Evolutionary conservation across 139 green algal species (phyloP).

Genomic region (Chlamydomonas sphaeroides): DNA sequence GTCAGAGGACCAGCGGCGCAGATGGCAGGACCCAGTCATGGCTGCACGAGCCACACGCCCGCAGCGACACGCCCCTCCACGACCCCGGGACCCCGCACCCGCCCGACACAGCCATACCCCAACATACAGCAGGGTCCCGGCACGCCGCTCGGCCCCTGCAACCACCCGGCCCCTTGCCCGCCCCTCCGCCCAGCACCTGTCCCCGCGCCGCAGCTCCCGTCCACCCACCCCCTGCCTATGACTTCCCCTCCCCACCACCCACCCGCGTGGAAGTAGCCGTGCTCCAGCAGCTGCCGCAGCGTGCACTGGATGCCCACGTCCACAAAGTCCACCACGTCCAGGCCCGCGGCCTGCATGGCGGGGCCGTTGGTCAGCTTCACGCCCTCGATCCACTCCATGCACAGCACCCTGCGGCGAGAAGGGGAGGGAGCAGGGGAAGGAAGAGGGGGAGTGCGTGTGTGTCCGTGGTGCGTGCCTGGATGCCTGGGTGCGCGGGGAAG

Average conservation of each 20-base stretch:
- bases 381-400: constrained; percentile 99
- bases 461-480: too few relatives aligned
- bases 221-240: constrained; percentile 50
- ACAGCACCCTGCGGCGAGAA: constrained; percentile 73
- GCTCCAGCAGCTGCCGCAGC: constrained; percentile 88
- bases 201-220: neutral
- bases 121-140: too few relatives aligned
- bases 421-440: constrained; percentile 44
- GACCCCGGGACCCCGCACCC: too few relatives aligned
- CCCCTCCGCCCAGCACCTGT: neutral
- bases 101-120: too few relatives aligned
- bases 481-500: too few relatives aligned
- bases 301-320: constrained; percentile 95
- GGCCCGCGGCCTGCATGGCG: constrained; percentile 57
- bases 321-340: constrained; percentile 94
- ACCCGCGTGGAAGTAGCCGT: constrained; percentile 90
- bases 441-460: neutral
- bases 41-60: too few relatives aligned
- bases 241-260: constrained; percentile 24
- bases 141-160: too few relatives aligned
- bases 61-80: too few relatives aligned
- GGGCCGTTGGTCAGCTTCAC: constrained; percentile 86
- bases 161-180: neutral
- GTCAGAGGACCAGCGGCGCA: too few relatives aligned
- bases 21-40: too few relatives aligned